These are phyloP conservation scores for Vigna mungo DNA, from an alignment of 306 rosid species.

Conservation along the genomic window DNA sequence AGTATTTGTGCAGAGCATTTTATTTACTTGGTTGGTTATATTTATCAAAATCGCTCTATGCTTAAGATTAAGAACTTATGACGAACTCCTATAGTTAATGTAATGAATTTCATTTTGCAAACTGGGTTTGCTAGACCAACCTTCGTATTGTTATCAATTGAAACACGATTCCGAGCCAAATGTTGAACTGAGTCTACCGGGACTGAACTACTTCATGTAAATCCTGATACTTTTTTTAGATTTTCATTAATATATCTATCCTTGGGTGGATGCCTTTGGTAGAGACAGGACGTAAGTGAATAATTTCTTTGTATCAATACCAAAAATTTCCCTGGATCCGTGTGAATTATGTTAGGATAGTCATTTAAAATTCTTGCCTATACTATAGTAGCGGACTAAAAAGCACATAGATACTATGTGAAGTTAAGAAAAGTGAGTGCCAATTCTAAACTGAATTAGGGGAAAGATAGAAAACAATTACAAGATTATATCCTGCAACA, in stretches of 20 bases:
- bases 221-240: background rate
- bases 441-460: background rate
- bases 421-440: background rate
- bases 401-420: background rate
- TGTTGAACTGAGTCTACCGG: no score
- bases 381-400: background rate
- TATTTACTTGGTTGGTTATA: background rate
- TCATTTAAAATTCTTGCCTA: background rate
- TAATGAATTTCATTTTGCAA: no score
- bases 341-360: background rate
- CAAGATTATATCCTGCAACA: conserved; percentile 4
- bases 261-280: background rate
- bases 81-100: background rate
- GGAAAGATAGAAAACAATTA: background rate
- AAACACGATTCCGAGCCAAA: no score
- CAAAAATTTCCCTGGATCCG: background rate
- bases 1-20: background rate
- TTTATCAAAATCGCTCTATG: background rate
- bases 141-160: no score
- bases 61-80: conserved; percentile 4
- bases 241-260: background rate
- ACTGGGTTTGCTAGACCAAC: no score
- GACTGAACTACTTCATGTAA: background rate
- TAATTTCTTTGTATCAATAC: background rate
- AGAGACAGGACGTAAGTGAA: background rate